Conservation (phyloP, 768 basidiomycete species). For the Rossbeevera mucosa region DNA sequence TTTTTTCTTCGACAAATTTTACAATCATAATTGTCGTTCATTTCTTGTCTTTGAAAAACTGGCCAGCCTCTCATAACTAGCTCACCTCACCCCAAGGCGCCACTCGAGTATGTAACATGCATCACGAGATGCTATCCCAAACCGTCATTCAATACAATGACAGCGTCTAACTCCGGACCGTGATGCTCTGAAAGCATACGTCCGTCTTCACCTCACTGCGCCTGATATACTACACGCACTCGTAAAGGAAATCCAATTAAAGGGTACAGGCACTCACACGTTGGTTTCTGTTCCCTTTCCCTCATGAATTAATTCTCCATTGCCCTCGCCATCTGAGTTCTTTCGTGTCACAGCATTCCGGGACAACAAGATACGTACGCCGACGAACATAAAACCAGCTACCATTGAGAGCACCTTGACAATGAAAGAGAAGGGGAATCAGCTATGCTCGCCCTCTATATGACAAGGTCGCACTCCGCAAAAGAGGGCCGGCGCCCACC, state of each 20-base stretch:
- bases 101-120: background rate
- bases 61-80: too few relatives aligned
- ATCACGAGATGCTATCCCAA: background rate
- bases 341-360: background rate
- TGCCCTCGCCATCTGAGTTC: background rate
- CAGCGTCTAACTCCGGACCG: background rate
- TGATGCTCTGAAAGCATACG: background rate
- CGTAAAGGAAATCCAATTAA: background rate
- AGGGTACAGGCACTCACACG: background rate
- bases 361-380: slow-evolving; percentile 9
- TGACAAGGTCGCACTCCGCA: slow-evolving; percentile 33
- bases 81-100: background rate
- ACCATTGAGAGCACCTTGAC: slow-evolving; percentile 5
- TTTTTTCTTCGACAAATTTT: too few relatives aligned
- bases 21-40: too few relatives aligned
- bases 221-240: background rate
- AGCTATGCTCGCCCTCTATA: background rate
- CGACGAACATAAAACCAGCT: slow-evolving; percentile 5
- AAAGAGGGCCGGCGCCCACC: slow-evolving; percentile 57
- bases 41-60: too few relatives aligned
- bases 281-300: background rate
- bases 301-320: background rate
- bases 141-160: background rate
- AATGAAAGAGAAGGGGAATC: background rate
- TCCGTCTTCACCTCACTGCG: background rate